A percentile compares a stretch with the other conserved stretches of the same genome.
Evolutionary conservation across 805 yeast species (phyloP).

Genomic region (Wickerhamiella azyma): DNA sequence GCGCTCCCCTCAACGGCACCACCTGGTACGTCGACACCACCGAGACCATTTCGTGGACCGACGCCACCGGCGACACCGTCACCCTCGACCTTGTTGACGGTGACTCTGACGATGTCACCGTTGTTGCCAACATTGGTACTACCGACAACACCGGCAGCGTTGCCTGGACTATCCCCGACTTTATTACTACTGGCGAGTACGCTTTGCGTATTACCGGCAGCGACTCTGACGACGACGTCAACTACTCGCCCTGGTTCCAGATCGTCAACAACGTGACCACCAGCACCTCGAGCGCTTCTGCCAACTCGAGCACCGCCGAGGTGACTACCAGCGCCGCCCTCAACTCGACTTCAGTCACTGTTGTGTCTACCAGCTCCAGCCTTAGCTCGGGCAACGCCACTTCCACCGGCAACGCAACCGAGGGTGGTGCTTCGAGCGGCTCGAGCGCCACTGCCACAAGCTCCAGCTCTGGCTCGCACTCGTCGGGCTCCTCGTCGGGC

Average conservation of each 20-base stretch:
- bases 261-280: slow-evolving; percentile 18
- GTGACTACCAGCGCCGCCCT: slow-evolving; percentile 8
- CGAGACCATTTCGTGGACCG: slow-evolving; percentile 23
- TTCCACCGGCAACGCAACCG: background rate
- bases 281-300: slow-evolving; percentile 12
- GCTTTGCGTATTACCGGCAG: slow-evolving; percentile 24
- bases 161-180: slow-evolving; percentile 26
- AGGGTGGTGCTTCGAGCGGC: background rate
- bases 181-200: slow-evolving; percentile 24
- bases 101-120: slow-evolving; percentile 21
- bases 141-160: slow-evolving; percentile 26
- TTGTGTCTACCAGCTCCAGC: slow-evolving; percentile 9
- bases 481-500: background rate
- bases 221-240: slow-evolving; percentile 21
- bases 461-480: background rate
- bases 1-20: slow-evolving; percentile 22
- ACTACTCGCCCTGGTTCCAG: slow-evolving; percentile 26
- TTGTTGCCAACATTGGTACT: slow-evolving; percentile 25
- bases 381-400: slow-evolving; percentile 2
- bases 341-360: slow-evolving; percentile 2
- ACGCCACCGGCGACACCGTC: slow-evolving; percentile 24
- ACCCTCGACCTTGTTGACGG: slow-evolving; percentile 25
- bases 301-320: slow-evolving; percentile 9
- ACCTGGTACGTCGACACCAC: slow-evolving; percentile 23
- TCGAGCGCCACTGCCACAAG: background rate